Conservation (phyloP, 352 stramenopile species). For the Globisporangium abappressorium region DNA sequence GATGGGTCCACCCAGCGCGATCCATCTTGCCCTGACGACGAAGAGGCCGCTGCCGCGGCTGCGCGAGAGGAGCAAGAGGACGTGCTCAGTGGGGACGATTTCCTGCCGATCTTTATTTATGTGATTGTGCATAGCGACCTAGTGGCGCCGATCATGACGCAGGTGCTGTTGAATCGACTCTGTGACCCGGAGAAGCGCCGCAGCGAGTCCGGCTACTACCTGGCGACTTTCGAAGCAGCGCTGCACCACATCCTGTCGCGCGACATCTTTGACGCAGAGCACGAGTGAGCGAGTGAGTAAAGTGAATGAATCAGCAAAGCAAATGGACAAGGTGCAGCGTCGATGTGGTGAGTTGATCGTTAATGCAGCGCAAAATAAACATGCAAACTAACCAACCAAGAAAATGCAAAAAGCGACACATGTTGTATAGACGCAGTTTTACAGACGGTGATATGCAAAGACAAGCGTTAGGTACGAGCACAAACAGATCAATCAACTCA, state of each 20-base stretch:
- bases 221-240: conserved; percentile 80
- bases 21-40: conserved; percentile 11
- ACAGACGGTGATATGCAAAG: neutral
- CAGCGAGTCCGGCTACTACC: conserved; percentile 86
- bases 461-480: neutral
- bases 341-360: neutral
- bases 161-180: conserved; percentile 79
- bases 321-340: neutral
- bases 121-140: conserved; percentile 84
- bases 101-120: conserved; percentile 89
- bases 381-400: neutral
- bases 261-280: conserved; percentile 28
- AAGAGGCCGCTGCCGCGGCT: conserved; percentile 3
- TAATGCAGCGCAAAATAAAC: neutral
- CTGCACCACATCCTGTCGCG: conserved; percentile 78
- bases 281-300: conserved; percentile 8
- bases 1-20: conserved; percentile 1
- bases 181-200: conserved; percentile 82
- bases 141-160: conserved; percentile 69
- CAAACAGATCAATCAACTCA: neutral
- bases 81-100: conserved; percentile 81
- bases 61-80: conserved; percentile 42
- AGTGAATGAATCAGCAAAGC: neutral
- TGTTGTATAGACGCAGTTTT: neutral
- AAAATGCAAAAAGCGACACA: neutral